Evolutionary conservation across 495 filamentous ascomycete genomes (phyloP).

Genomic region (Jackrogersella multiformis): DNA sequence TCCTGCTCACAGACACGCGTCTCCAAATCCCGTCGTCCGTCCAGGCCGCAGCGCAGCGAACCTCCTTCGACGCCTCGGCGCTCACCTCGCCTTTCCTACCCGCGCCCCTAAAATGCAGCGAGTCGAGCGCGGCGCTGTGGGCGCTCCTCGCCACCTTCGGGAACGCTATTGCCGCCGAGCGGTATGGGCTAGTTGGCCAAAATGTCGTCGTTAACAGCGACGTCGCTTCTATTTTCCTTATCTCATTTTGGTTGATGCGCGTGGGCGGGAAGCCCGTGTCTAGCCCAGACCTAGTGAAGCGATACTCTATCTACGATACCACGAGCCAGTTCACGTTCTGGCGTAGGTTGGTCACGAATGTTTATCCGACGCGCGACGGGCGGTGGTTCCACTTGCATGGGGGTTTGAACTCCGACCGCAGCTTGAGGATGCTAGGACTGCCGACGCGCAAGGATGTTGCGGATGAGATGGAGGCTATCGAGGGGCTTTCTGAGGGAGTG

Average conservation of each 20-base stretch:
- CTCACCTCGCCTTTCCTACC: conserved; percentile 38
- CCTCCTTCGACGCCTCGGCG: conserved; percentile 35
- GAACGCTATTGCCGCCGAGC: conserved; percentile 35
- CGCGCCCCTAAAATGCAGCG: conserved; percentile 43
- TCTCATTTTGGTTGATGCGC: conserved; percentile 39
- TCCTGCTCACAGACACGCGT: conserved; percentile 36
- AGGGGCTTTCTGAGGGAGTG: conserved; percentile 42
- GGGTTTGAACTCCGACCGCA: conserved; percentile 57
- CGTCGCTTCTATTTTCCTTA: conserved; percentile 45
- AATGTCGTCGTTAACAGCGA: conserved; percentile 46
- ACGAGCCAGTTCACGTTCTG: conserved; percentile 39
- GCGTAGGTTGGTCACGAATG: conserved; percentile 55
- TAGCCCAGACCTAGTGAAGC: conserved; percentile 26
- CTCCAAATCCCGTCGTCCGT: conserved; percentile 36
- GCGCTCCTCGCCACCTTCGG: conserved; percentile 43
- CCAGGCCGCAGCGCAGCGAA: conserved; percentile 24
- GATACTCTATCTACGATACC: conserved; percentile 40
- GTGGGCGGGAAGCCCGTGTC: conserved; percentile 36
- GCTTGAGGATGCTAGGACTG: conserved; percentile 56
- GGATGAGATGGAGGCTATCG: conserved; percentile 45
- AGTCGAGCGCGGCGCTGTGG: conserved; percentile 45
- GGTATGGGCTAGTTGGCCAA: conserved; percentile 36
- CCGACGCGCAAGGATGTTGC: conserved; percentile 39
- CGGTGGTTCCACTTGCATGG: conserved; percentile 64
- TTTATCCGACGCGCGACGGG: conserved; percentile 63